phyloP scores from a whole-genome alignment of 495 filamentous ascomycete genomes.

The Letharia lupina region DNA sequence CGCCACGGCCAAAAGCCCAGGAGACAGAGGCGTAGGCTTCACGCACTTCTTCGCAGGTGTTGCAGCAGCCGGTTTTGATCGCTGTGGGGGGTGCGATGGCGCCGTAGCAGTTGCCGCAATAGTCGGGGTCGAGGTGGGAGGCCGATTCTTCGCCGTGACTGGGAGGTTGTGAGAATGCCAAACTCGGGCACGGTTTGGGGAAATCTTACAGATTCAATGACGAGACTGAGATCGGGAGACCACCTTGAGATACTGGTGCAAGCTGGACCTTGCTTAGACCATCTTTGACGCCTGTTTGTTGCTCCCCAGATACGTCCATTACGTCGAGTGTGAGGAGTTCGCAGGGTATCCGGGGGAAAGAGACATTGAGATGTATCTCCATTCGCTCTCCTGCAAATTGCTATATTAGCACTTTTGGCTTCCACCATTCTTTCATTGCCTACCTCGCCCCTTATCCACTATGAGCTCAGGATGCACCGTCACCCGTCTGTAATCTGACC shows the following conservation, averaged over 20 bases:
- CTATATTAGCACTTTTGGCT: constrained; percentile 7
- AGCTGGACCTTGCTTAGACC: constrained; percentile 86
- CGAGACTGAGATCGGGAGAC: constrained; percentile 66
- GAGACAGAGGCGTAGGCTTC: constrained; percentile 81
- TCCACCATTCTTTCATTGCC: constrained; percentile 17
- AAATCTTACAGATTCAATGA: constrained; percentile 48
- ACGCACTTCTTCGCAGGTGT: constrained; percentile 91
- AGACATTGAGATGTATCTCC: constrained; percentile 98
- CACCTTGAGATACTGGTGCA: constrained; percentile 60
- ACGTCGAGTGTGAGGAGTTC: constrained; percentile 94
- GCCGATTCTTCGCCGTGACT: constrained; percentile 57
- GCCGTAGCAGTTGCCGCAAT: constrained; percentile 92
- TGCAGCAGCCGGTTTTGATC: constrained; percentile 76
- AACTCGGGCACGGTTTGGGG: constrained; percentile 19
- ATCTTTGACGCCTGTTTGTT: constrained; percentile 87
- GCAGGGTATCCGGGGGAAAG: constrained; percentile 88
- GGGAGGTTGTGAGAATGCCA: not conserved
- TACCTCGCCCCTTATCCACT: constrained; percentile 93
- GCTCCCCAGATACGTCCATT: constrained; percentile 96
- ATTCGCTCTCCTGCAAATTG: constrained; percentile 73
- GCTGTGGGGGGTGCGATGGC: constrained; percentile 62
- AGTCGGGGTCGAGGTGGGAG: constrained; percentile 78
- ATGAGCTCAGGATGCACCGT: constrained; percentile 85
- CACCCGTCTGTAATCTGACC: constrained; percentile 82
- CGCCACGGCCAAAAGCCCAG: constrained; percentile 89